Conservation (phyloP, 345 rosid species). For the Aquilaria malaccensis region DNA sequence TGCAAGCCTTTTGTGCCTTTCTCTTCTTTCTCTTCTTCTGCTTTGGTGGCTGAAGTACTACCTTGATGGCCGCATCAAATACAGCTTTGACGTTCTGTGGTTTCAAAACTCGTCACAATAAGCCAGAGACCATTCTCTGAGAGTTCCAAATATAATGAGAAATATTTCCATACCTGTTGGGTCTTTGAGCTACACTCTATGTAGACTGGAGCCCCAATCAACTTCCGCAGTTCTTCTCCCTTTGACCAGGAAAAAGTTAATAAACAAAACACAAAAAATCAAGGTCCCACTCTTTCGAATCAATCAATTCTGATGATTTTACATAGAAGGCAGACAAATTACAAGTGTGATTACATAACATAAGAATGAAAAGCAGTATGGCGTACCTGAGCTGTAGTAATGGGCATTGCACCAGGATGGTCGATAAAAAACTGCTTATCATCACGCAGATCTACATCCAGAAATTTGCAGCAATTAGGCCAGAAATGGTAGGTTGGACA, state of each 20-base stretch:
- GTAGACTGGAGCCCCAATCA: conserved; percentile 69
- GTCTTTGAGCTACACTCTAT: conserved; percentile 86
- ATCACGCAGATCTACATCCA: conserved; percentile 66
- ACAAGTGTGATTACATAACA: no score
- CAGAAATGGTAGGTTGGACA: background rate
- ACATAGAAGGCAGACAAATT: background rate
- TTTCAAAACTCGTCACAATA: conserved; percentile 7
- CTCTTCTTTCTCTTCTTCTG: conserved; percentile 68
- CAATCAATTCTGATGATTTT: background rate
- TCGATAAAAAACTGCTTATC: conserved; percentile 62
- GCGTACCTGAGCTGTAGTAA: conserved; percentile 63
- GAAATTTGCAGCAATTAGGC: conserved; percentile 7
- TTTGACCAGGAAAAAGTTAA: conserved; percentile 10
- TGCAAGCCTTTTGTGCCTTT: conserved; percentile 60
- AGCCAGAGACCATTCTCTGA: background rate
- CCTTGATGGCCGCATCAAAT: conserved; percentile 82
- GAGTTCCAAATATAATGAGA: background rate
- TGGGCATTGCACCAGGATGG: conserved; percentile 75
- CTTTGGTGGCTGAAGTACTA: conserved; percentile 88
- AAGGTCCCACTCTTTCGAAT: conserved; percentile 5
- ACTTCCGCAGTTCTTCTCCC: conserved; percentile 83
- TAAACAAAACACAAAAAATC: background rate
- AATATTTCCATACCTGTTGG: conserved; percentile 47
- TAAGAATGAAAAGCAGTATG: conserved; percentile 4
- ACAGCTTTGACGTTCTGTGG: conserved; percentile 81